Evolutionary conservation across 768 basidiomycete species (phyloP).

Genomic region (Termitomyces sp.): DNA sequence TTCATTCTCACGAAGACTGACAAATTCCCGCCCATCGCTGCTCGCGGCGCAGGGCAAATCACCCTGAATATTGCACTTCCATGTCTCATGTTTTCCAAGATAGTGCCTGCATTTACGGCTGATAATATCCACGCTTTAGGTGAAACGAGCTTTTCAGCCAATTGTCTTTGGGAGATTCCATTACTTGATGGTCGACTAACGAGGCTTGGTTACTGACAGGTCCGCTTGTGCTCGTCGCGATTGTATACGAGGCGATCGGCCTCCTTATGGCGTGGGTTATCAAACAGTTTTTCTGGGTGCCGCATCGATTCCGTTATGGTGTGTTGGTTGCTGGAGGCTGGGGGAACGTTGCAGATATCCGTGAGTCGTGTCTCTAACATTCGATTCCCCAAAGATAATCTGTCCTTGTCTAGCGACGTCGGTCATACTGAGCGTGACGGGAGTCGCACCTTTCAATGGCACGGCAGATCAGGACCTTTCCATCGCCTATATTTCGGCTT

Average conservation of each 20-base stretch:
- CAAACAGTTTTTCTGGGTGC: conserved; percentile 68
- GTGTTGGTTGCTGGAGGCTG: conserved; percentile 65
- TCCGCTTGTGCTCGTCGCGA: conserved; percentile 55
- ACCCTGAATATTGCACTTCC: conserved; percentile 61
- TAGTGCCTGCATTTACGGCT: conserved; percentile 57
- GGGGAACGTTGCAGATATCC: conserved; percentile 67
- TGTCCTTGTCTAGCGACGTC: conserved; percentile 43
- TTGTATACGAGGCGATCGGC: conserved; percentile 56
- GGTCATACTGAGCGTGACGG: conserved; percentile 58
- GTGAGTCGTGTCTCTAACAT: conserved; percentile 29
- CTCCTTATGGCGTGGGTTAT: conserved; percentile 46
- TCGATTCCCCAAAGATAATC: not conserved
- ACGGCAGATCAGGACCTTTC: conserved; percentile 51
- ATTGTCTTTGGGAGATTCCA: not conserved
- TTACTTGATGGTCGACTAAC: not conserved
- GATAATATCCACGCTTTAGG: conserved; percentile 53
- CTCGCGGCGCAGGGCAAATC: conserved; percentile 55
- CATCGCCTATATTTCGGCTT: conserved; percentile 60
- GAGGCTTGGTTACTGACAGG: conserved; percentile 27
- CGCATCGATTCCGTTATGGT: conserved; percentile 69
- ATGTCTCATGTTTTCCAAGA: conserved; percentile 64
- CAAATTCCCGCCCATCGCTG: conserved; percentile 52
- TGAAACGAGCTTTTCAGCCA: conserved; percentile 16
- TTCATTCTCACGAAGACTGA: conserved; percentile 55
- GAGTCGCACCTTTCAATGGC: conserved; percentile 56